Conservation (phyloP, 805 yeast genomes). For the Saccharomycopsis schoenii region DNA sequence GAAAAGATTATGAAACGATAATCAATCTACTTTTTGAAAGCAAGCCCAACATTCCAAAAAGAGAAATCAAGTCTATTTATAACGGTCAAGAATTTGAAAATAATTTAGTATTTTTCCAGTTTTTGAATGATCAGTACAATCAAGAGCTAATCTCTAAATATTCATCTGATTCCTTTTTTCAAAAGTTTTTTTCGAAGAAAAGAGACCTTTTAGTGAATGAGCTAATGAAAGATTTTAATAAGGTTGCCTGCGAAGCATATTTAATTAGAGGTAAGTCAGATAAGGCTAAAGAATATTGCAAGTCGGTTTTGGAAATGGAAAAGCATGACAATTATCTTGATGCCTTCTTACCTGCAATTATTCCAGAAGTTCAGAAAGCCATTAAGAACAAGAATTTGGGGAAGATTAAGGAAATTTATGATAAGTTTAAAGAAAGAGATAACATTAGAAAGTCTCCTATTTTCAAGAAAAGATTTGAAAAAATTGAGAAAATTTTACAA, state of each 20-base stretch:
- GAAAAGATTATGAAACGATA: slow-evolving; percentile 24
- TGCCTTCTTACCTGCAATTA: slow-evolving; percentile 10
- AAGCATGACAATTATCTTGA: slow-evolving; percentile 7
- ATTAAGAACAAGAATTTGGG: slow-evolving; percentile 11
- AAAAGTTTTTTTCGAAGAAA: slow-evolving; percentile 4
- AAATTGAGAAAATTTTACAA: slow-evolving; percentile 28
- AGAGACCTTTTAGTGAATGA: slow-evolving; percentile 7
- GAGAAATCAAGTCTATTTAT: slow-evolving; percentile 20
- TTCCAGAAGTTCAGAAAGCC: slow-evolving; percentile 6
- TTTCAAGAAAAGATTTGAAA: slow-evolving; percentile 20
- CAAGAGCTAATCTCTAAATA: background rate
- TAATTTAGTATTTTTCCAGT: slow-evolving; percentile 20
- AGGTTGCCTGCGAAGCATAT: slow-evolving; percentile 12
- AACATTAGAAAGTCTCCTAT: slow-evolving; percentile 13
- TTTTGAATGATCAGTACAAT: slow-evolving; percentile 9
- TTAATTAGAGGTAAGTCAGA: slow-evolving; percentile 1
- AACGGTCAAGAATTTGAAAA: slow-evolving; percentile 19
- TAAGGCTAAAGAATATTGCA: slow-evolving; percentile 12
- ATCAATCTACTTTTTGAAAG: slow-evolving; percentile 5
- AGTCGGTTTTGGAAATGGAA: slow-evolving; percentile 4
- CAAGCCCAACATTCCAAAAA: slow-evolving; percentile 14
- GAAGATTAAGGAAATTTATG: slow-evolving; percentile 8
- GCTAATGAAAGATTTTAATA: slow-evolving; percentile 9
- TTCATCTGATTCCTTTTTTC: slow-evolving; percentile 2
- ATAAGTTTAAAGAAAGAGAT: slow-evolving; percentile 10